A percentile compares a stretch with the other conserved stretches of the same genome.
phyloP scores from a whole-genome alignment of 805 yeast genomes.

The Jamesozyma gamospora region DNA sequence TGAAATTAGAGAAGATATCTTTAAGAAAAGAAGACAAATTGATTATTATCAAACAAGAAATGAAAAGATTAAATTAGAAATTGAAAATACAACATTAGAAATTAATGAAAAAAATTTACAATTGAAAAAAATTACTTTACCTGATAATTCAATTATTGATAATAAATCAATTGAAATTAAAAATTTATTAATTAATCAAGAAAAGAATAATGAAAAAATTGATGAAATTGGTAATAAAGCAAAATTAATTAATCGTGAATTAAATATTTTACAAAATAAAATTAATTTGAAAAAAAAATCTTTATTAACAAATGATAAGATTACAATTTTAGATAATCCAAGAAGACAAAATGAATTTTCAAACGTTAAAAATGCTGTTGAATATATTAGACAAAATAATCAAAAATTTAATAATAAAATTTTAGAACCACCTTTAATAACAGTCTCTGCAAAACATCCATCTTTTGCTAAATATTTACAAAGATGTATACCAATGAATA shows the following conservation, averaged over 20 bases:
- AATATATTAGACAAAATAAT: constrained; percentile 24
- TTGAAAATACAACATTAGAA: constrained; percentile 7
- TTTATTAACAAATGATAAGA: constrained; percentile 40
- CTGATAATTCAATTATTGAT: constrained; percentile 12
- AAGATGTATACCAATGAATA: constrained; percentile 42
- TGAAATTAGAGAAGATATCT: constrained; percentile 11
- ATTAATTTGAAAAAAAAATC: constrained; percentile 30
- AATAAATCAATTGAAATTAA: constrained; percentile 16
- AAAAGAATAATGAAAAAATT: constrained; percentile 11
- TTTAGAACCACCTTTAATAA: constrained; percentile 66
- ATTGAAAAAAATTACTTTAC: constrained; percentile 8
- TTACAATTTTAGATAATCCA: constrained; percentile 35
- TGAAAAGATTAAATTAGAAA: constrained; percentile 10
- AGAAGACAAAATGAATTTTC: constrained; percentile 18
- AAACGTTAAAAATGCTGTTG: constrained; percentile 28
- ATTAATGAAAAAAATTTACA: constrained; percentile 5
- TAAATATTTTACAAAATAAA: constrained; percentile 29
- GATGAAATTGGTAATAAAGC: constrained; percentile 24
- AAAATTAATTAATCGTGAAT: constrained; percentile 33
- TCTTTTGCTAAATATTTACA: constrained; percentile 48
- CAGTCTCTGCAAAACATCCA: constrained; percentile 44
- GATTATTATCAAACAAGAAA: constrained; percentile 16
- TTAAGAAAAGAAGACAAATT: constrained; percentile 9
- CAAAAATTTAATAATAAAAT: constrained; percentile 33
- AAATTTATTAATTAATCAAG: constrained; percentile 14